A percentile compares a stretch with the other conserved stretches of the same genome.
Evolutionary conservation across 495 filamentous ascomycete species (phyloP).

Genomic region (Thermothielavioides terrestris): DNA sequence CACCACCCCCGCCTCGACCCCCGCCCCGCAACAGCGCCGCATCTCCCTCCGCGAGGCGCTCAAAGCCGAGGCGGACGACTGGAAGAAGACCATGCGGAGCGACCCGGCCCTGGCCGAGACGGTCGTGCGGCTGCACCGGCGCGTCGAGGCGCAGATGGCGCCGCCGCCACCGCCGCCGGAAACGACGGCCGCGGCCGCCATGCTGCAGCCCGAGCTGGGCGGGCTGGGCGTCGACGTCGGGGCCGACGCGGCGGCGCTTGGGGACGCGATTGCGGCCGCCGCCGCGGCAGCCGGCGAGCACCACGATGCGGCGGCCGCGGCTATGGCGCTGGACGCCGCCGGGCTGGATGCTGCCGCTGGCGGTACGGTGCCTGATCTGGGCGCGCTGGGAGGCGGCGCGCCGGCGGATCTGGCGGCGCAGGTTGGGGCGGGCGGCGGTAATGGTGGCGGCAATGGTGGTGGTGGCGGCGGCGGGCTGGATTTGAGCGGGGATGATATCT

Average conservation of each 20-base stretch:
- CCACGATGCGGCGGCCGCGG: slow-evolving; percentile 23
- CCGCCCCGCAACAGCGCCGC: slow-evolving; percentile 23
- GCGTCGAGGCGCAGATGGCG: slow-evolving; percentile 56
- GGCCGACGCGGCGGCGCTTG: slow-evolving; percentile 17
- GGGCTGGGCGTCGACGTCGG: slow-evolving; percentile 20
- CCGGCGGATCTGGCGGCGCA: too few species aligned
- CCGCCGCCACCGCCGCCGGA: slow-evolving; percentile 26
- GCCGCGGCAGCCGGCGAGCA: slow-evolving; percentile 11
- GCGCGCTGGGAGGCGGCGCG: neutral
- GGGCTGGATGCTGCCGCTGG: neutral
- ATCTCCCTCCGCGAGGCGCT: slow-evolving; percentile 61
- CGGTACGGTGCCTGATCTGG: neutral
- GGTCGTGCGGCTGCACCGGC: slow-evolving; percentile 65
- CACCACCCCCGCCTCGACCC: neutral
- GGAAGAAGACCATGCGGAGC: slow-evolving; percentile 50
- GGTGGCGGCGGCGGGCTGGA: too few species aligned
- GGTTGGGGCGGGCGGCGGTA: slow-evolving; percentile 1
- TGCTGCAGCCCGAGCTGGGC: slow-evolving; percentile 21
- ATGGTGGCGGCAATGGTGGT: slow-evolving; percentile 4
- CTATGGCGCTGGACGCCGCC: slow-evolving; percentile 23
- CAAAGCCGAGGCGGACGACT: slow-evolving; percentile 52
- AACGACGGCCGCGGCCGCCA: slow-evolving; percentile 6
- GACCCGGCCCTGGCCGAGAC: slow-evolving; percentile 57
- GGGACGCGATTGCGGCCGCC: slow-evolving; percentile 26
- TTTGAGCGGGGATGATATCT: slow-evolving; percentile 31